Base-by-base conservation (phyloP, 2,329 filamentous ascomycete species). In the Stachybotrys chlorohalonatus region DNA sequence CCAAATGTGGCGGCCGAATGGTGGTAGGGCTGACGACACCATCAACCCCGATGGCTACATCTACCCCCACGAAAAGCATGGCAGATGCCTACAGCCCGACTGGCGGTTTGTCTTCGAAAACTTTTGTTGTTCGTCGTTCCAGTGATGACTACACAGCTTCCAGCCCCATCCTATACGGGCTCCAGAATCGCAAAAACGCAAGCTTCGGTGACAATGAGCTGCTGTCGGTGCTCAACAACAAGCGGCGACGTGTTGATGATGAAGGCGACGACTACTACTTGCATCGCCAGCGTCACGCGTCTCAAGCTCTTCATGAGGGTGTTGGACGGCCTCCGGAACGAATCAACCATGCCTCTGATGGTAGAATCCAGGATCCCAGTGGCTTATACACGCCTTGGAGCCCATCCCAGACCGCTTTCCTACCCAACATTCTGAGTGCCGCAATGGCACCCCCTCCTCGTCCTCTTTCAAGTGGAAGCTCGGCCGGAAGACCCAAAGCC, bases 1-100 rank as follows among this genome's bases (percentile, higher is more conserved):
- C 78, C 39, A 89, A 85, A 75, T 92, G 89, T 61, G 84, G 86
- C 57, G 87, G 88, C 11, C 77, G 83, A 11, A 84, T 79, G 64
- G 83, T 86, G 62, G 78, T 80, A 52, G 82, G 83, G 6, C 82
- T 84, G 1, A 76, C 77, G 46, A 85, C 83, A 8, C 82, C 84
- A 0, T 78, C 72, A 15, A 79, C 75, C 3, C 75, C 78, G 1
- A 74, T 74, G 53, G 63, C 68, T 16, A 69, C 62, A 4, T 63
- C 73, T 3, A 66, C 70, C 3, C 64, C 68, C 7, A 62, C 65
- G 15, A 68, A 63, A 39, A 56, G 59, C 49, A 51, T 49, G 17
- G 56, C 60, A 36, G 58, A 60, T 24, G 58, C 64, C 6, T 63
- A 64, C 31, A 51, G 49, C 30, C 49, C 49, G 15, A 32, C 17